Percentiles rank a stretch among this genome's conserved stretches.
phyloP scores from a whole-genome alignment of 441 rosid species.

The Adansonia grandidieri region DNA sequence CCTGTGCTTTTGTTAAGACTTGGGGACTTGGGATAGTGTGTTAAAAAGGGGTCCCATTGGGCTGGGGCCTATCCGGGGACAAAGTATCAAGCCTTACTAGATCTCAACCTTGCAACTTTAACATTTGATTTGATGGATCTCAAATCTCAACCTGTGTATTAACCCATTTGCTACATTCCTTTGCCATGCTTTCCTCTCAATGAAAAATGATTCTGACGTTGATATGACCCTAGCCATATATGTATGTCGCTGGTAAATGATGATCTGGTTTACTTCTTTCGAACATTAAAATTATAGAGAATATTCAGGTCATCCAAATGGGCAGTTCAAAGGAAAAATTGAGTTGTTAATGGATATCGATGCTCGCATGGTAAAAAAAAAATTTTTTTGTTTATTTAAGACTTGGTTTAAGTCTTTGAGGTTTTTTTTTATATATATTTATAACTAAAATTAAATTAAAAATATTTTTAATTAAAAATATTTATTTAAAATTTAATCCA shows the following conservation, averaged over 20 bases:
- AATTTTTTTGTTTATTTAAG: no score
- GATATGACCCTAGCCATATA: neutral
- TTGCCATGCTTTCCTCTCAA: neutral
- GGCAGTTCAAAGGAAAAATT: neutral
- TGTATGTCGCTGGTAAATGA: neutral
- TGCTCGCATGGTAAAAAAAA: no score
- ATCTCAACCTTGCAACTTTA: neutral
- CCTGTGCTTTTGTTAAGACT: neutral
- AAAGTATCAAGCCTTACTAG: neutral
- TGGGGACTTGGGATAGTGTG: neutral
- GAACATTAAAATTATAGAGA: neutral
- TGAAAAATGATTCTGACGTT: neutral
- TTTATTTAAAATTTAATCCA: no score
- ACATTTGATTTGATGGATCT: constrained; percentile 2
- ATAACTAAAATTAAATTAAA: no score
- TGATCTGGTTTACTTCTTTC: neutral
- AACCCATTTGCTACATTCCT: neutral
- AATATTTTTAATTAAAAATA: no score
- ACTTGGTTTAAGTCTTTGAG: no score
- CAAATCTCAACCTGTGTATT: neutral
- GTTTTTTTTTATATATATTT: no score
- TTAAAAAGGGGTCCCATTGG: neutral
- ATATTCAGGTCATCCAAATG: neutral
- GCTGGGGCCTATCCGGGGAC: neutral
- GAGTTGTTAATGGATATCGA: neutral